Base-by-base conservation (phyloP, 129 eudicot species). In the Helianthus annuus region DNA sequence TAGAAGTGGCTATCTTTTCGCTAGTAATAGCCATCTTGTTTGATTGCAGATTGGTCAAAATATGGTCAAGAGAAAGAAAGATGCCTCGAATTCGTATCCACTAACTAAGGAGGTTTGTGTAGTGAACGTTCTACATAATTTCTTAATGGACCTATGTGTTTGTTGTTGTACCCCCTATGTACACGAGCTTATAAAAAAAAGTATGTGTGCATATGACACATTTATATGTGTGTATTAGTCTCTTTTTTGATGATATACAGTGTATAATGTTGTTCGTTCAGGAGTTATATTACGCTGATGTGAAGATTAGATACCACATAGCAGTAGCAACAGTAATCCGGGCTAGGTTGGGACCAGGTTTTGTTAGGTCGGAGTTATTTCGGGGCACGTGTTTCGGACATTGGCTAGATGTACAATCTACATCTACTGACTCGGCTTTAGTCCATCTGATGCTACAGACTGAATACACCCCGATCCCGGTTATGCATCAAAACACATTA, bases 331-430 rank as follows among this genome's bases (percentile, higher is more conserved):
- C 3, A 22, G 63, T 19, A 12, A 56, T 56, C 63, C 38, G n/a
- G 38, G 34, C 0, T 24, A 56, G 6, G 38, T 56, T 24, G 38
- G 10, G 36, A 56, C 38, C 7, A 22, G 38, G 38, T 36, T 56
- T 36, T 9, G n/a, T n/a, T n/a, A n/a, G n/a, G n/a, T n/a, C n/a
- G n/a, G 38, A 56, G 38, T 56, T 56, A 56, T 56, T 56, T 56
- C 36, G 36, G 38, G 4, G 38, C 38, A 56, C 63, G 27, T 56
- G 63, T 56, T 56, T 56, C 11, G 63, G 38, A 19, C n/a, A 14
- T 9, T 56, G 63, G 63, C 63, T 56, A 56, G 63, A 56, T 56
- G 38, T 56, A 56, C 63, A 10, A 56, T 56, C 14, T 56, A 56
- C 63, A 22, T 56, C 63, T 56, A 56, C 22, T 3, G 63, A 56